These are phyloP conservation scores for Meyerozyma guilliermondii DNA, from an alignment of 1,139 yeast species.

Conservation along the genomic window DNA sequence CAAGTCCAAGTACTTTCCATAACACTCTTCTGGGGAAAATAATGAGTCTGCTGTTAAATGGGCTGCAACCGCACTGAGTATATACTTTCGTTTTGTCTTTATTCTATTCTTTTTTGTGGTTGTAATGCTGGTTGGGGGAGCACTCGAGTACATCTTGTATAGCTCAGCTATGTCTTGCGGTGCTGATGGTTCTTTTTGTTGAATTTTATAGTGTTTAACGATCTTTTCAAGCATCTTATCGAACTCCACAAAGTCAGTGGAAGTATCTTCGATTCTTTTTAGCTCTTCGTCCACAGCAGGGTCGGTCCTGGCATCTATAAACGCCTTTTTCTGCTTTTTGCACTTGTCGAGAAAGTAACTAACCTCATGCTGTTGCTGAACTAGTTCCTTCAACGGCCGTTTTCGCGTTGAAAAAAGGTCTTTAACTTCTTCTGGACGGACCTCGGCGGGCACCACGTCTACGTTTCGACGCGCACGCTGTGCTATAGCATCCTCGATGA, in stretches of 20 bases:
- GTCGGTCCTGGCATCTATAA: slow-evolving; percentile 16
- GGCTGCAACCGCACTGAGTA: slow-evolving; percentile 46
- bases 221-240: slow-evolving; percentile 34
- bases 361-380: slow-evolving; percentile 70
- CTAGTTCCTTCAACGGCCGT: slow-evolving; percentile 39
- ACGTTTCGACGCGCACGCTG: slow-evolving; percentile 31
- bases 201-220: slow-evolving; percentile 20
- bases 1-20: slow-evolving; percentile 65
- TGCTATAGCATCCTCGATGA: slow-evolving; percentile 27
- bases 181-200: slow-evolving; percentile 6
- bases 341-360: slow-evolving; percentile 47
- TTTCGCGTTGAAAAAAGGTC: slow-evolving; percentile 12
- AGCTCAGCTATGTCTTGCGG: slow-evolving; percentile 28
- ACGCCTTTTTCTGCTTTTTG: slow-evolving; percentile 25
- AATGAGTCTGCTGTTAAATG: slow-evolving; percentile 42
- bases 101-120: slow-evolving; percentile 15
- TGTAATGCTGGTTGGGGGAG: slow-evolving; percentile 12
- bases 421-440: slow-evolving; percentile 5
- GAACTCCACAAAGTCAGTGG: slow-evolving; percentile 34
- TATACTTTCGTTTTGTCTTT: slow-evolving; percentile 28
- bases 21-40: slow-evolving; percentile 57
- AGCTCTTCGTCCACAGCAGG: slow-evolving; percentile 18
- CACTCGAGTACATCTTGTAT: slow-evolving; percentile 36
- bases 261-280: slow-evolving; percentile 21
- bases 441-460: slow-evolving; percentile 11